Evolutionary conservation across 2,329 filamentous ascomycete species (phyloP).

Genomic region (Ophiocordyceps camponoti-leonardi): DNA sequence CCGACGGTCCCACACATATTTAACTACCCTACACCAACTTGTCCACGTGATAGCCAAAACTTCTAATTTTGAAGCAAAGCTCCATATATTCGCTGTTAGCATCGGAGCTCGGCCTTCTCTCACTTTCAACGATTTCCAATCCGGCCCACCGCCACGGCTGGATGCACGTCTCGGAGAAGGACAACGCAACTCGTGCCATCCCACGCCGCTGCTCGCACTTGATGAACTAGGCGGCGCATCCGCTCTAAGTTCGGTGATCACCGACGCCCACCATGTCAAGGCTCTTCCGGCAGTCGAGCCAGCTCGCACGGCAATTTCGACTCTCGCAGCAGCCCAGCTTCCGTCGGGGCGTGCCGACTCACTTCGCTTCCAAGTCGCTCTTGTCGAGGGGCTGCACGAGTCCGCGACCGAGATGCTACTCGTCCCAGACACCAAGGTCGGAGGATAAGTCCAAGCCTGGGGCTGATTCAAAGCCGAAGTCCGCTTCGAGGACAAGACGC

Average conservation of each 20-base stretch:
- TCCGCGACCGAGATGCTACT: constrained; percentile 18
- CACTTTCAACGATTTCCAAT: not conserved
- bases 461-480: constrained; percentile 11
- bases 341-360: constrained; percentile 23
- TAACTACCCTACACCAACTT: constrained; percentile 1
- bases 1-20: no score
- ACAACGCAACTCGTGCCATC: constrained; percentile 2
- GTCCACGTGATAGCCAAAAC: constrained; percentile 12
- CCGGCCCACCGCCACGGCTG: not conserved
- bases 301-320: constrained; percentile 45
- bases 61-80: constrained; percentile 12
- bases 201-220: constrained; percentile 9
- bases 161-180: constrained; percentile 3
- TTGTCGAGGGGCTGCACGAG: constrained; percentile 17
- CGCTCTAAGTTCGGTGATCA: constrained; percentile 11
- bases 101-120: not conserved
- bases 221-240: constrained; percentile 15
- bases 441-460: constrained; percentile 15
- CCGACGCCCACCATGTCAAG: constrained; percentile 37
- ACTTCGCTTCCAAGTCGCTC: constrained; percentile 13
- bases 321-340: constrained; percentile 34
- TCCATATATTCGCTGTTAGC: constrained; percentile 2
- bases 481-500: not conserved
- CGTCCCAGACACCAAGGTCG: constrained; percentile 12
- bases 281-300: constrained; percentile 47